A percentile compares a stretch with the other conserved stretches of the same genome.
Evolutionary conservation across 306 rosid species (phyloP).

Genomic region (Cucurbita argyrosperma): DNA sequence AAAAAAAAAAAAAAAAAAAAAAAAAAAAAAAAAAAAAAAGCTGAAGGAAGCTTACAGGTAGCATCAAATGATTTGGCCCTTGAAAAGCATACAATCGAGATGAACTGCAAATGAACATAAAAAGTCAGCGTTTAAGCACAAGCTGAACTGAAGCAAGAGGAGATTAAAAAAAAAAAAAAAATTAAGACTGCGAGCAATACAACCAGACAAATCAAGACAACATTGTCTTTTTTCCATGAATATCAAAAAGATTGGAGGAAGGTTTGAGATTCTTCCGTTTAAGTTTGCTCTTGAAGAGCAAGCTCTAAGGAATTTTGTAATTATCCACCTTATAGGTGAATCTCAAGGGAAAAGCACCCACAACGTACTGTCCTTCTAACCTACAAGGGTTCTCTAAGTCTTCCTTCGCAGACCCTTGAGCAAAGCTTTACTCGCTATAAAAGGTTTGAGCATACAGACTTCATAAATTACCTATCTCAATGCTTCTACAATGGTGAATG

Average conservation of each 20-base stretch:
- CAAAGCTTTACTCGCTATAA: no score
- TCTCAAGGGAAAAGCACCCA: no score
- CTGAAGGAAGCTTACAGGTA: slow-evolving; percentile 40
- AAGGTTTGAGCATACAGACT: no score
- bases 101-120: slow-evolving; percentile 34
- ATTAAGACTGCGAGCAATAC: not conserved
- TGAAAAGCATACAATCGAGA: slow-evolving; percentile 85
- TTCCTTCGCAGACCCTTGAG: no score
- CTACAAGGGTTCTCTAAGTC: no score
- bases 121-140: not conserved
- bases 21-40: not conserved
- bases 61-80: slow-evolving; percentile 89
- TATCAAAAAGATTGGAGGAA: not conserved
- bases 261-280: not conserved
- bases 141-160: not conserved
- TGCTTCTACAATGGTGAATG: no score
- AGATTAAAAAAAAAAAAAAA: not conserved
- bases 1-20: not conserved
- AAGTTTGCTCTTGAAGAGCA: not conserved
- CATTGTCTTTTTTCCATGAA: not conserved
- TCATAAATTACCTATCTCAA: no score
- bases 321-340: not conserved
- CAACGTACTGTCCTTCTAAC: no score
- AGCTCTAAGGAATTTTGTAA: not conserved
- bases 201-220: not conserved